phyloP scores from a whole-genome alignment of 805 yeast genomes.

The Saccharomycopsis sp. region DNA sequence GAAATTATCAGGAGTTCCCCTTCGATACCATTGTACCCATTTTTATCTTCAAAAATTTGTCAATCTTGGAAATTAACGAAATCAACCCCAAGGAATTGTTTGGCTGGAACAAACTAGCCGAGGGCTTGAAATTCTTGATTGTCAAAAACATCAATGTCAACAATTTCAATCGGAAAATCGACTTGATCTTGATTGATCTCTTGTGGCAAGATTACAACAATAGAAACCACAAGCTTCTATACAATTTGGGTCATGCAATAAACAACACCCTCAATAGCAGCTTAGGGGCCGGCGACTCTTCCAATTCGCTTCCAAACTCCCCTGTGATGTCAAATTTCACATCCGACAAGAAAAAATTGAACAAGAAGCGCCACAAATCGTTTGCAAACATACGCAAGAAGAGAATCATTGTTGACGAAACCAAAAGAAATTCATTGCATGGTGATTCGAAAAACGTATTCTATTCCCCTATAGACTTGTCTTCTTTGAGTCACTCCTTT shows the following conservation, averaged over 20 bases:
- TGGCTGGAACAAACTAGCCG: conserved; percentile 56
- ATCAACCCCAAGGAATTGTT: conserved; percentile 55
- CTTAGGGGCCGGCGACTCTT: background rate
- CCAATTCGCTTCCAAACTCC: conserved; percentile 10
- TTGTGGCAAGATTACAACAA: conserved; percentile 41
- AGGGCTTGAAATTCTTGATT: conserved; percentile 44
- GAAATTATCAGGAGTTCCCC: conserved; percentile 60
- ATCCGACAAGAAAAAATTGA: conserved; percentile 15
- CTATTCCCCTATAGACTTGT: no score
- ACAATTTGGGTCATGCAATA: conserved; percentile 2
- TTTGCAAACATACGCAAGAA: conserved; percentile 18
- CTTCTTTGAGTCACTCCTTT: conserved; percentile 9
- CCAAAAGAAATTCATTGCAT: background rate
- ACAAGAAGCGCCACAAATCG: conserved; percentile 18
- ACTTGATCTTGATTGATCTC: conserved; percentile 38
- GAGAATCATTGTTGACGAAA: conserved; percentile 3
- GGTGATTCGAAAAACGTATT: background rate
- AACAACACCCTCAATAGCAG: background rate
- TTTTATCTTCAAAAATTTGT: conserved; percentile 50
- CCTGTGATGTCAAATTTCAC: conserved; percentile 2
- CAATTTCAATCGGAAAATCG: conserved; percentile 46
- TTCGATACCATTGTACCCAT: conserved; percentile 63
- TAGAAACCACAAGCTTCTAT: conserved; percentile 33
- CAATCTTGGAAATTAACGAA: conserved; percentile 51
- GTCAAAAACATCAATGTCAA: conserved; percentile 42